Evolutionary conservation across 495 filamentous ascomycete species (phyloP), one percentile per base, ranked within the genome.

Genomic region (Penicillium bialowiezense): DNA sequence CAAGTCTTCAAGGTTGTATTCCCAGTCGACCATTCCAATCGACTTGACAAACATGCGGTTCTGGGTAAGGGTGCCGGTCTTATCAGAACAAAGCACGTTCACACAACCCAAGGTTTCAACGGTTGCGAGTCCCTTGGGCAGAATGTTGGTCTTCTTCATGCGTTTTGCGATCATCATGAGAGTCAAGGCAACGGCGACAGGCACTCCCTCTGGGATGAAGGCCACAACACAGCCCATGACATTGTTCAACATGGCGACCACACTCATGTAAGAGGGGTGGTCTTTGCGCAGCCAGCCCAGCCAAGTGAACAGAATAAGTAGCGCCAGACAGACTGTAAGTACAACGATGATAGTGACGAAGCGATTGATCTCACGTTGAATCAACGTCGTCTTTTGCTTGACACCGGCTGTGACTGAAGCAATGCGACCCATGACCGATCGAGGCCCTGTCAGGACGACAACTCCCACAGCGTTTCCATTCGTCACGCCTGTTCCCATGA

Each of bases 81-180:
- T 89, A 61, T 88, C 85, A 1, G 79, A 86, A 63, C 85, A 88
- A 39, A 88, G 82, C 7, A 87, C 79, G 13, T 78, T 83, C 10
- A 89, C 86, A 23, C 83, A 76, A 3, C 86, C 86, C 3, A 89
- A 70, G 0, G 85, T 88, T 64, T 90, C 87, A 0, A 89, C 85
- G 0, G 83, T 87, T 51, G 84, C 78, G 36, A 89, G 66, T 0
- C 80, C 83, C 59, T 88, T 88, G 66, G 82, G 85, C 10, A 89
- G 60, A 23, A 87, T 76, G 48, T 82, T 83, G 57, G 78, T 77
- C 54, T 79, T 70, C 54, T 77, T 75, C 85, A 89, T 87, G 26
- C 79, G 73, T 18, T 76, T 78, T 1, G 85, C 85, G 7, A 76
- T 70, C 55, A 83, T 86, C 31, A 79, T 81, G 18, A 83, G 52